Conservation (phyloP, 140 eudicot genomes). For the Erigeron philadelphicus region DNA sequence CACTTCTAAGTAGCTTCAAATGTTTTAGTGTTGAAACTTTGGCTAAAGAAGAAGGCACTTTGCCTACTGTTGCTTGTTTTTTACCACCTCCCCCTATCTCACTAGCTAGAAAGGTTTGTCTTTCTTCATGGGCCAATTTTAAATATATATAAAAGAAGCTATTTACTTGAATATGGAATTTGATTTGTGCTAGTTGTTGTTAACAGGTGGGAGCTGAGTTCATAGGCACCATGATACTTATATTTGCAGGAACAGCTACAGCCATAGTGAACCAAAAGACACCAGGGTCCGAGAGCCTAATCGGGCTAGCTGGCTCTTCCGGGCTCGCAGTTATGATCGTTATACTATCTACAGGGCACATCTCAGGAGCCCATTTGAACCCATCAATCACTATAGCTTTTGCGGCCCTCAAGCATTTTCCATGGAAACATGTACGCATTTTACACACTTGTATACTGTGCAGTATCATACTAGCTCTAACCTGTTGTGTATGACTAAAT, state of each 20-base stretch:
- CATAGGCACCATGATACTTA: conserved; percentile 79
- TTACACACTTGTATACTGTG: too few species aligned
- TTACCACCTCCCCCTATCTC: conserved; percentile 71
- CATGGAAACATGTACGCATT: conserved; percentile 73
- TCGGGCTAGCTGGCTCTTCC: conserved; percentile 75
- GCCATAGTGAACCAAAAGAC: conserved; percentile 88
- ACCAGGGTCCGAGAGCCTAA: conserved; percentile 68
- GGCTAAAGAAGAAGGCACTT: conserved; percentile 56
- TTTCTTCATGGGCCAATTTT: background rate
- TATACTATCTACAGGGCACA: conserved; percentile 83
- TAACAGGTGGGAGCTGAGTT: conserved; percentile 92
- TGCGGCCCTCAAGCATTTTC: conserved; percentile 91
- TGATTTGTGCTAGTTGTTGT: conserved; percentile 17
- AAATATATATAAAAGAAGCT: background rate
- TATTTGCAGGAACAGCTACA: conserved; percentile 85
- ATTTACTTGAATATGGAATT: background rate
- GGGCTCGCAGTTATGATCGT: conserved; percentile 97
- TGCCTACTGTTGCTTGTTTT: conserved; percentile 66
- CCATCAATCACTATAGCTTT: conserved; percentile 85
- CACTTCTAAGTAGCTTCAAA: conserved; percentile 60
- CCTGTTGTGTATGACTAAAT: background rate
- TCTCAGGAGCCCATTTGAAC: conserved; percentile 95
- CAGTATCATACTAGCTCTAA: background rate
- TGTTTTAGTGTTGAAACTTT: conserved; percentile 66
- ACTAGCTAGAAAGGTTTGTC: conserved; percentile 66